phyloP scores from a whole-genome alignment of 306 rosid genomes.

The Rosa persica region DNA sequence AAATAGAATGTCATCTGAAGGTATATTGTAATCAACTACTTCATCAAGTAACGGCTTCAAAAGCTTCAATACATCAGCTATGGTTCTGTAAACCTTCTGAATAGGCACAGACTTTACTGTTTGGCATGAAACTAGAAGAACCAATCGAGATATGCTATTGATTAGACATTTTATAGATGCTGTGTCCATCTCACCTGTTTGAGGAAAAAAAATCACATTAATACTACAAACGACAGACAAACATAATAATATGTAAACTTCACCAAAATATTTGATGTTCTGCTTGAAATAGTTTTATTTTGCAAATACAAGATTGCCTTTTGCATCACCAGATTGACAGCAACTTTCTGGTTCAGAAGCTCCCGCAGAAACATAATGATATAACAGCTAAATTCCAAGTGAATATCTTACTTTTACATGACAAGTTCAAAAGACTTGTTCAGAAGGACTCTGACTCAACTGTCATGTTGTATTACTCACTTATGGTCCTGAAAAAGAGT shows the following conservation, averaged over 20 bases:
- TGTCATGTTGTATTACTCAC: not conserved
- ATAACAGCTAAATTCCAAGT: not conserved
- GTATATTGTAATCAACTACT: slow-evolving; percentile 48
- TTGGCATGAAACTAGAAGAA: slow-evolving; percentile 84
- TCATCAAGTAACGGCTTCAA: slow-evolving; percentile 82
- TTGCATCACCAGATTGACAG: slow-evolving; percentile 1
- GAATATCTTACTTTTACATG: not conserved
- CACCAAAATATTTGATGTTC: not conserved
- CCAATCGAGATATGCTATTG: slow-evolving; percentile 86
- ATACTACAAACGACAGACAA: slow-evolving; percentile 14
- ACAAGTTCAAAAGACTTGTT: not conserved
- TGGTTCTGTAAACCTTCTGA: slow-evolving; percentile 57
- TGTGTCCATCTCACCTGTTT: slow-evolving; percentile 68
- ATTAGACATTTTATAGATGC: slow-evolving; percentile 62
- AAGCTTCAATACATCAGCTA: slow-evolving; percentile 64
- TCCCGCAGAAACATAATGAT: not conserved
- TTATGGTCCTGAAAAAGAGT: not conserved
- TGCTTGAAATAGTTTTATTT: not conserved
- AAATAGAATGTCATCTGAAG: slow-evolving; percentile 48
- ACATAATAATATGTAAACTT: not conserved
- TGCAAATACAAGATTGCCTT: not conserved
- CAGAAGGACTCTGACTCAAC: not conserved
- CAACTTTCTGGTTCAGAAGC: slow-evolving; percentile 8
- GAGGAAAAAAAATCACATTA: slow-evolving; percentile 21
- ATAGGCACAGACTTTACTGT: slow-evolving; percentile 52